Evolutionary conservation across 2,329 filamentous ascomycete species (phyloP).

Genomic region (Dryadomyces quercivorus): DNA sequence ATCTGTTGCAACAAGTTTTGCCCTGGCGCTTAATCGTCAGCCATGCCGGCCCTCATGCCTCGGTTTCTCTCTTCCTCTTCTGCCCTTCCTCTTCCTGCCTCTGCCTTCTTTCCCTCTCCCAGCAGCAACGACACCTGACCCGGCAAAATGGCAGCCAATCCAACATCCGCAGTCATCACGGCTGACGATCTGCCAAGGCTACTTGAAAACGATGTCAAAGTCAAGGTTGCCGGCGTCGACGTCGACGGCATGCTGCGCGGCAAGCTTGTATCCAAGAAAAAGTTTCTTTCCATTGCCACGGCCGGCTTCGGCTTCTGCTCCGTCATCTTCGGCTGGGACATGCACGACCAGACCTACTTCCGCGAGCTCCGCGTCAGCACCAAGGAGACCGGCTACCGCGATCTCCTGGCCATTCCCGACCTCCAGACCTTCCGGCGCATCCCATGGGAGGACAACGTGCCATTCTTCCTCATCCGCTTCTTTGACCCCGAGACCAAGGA

Average conservation of each 20-base stretch:
- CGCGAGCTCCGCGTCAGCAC: conserved; percentile 79
- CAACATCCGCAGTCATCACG: conserved; percentile 30
- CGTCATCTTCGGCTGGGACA: conserved; percentile 92
- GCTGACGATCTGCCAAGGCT: conserved; percentile 51
- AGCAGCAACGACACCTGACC: too few species aligned
- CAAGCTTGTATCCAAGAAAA: conserved; percentile 85
- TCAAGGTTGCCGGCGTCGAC: conserved; percentile 82
- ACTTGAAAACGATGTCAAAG: conserved; percentile 58
- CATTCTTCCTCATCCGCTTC: conserved; percentile 78
- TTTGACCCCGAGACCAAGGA: conserved; percentile 63
- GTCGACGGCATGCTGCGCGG: conserved; percentile 79
- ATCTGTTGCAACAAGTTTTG: too few species aligned
- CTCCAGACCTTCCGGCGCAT: conserved; percentile 68
- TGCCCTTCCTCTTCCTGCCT: too few species aligned
- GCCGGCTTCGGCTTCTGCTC: conserved; percentile 89
- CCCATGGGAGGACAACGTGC: conserved; percentile 80
- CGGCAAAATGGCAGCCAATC: too few species aligned
- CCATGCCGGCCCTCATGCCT: too few species aligned
- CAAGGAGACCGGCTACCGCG: conserved; percentile 79
- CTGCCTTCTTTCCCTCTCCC: not conserved
- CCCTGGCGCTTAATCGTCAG: too few species aligned
- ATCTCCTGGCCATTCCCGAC: conserved; percentile 73
- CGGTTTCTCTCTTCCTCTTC: too few species aligned
- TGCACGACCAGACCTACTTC: conserved; percentile 87
- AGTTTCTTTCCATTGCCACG: conserved; percentile 73